Evolutionary conservation across 345 rosid species (phyloP).

Genomic region (Sonneratia caseolaris): DNA sequence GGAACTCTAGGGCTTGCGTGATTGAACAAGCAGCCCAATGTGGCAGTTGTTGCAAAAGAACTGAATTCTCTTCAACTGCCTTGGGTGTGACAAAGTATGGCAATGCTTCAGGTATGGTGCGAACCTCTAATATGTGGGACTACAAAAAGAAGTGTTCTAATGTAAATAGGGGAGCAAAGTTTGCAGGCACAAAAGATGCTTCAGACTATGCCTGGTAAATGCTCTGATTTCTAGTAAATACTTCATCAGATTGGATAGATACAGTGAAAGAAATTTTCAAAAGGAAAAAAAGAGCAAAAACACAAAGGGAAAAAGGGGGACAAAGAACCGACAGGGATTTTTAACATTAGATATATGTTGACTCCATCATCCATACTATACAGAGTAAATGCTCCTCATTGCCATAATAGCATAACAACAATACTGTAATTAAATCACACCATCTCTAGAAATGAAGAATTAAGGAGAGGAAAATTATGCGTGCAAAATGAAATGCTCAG

Average conservation of each 20-base stretch:
- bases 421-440: neutral
- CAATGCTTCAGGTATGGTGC: slow-evolving; percentile 87
- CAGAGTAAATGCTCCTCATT: too few relatives aligned
- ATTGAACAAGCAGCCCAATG: slow-evolving; percentile 99
- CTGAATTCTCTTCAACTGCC: slow-evolving; percentile 90
- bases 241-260: neutral
- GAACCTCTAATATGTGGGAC: slow-evolving; percentile 68
- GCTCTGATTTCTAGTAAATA: neutral
- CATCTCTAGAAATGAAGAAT: neutral
- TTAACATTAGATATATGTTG: neutral
- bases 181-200: neutral
- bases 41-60: slow-evolving; percentile 90
- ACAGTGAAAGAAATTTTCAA: neutral
- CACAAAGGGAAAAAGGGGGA: neutral
- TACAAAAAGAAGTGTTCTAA: slow-evolving; percentile 27
- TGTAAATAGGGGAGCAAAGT: neutral
- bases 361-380: neutral
- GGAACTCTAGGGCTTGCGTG: slow-evolving; percentile 92
- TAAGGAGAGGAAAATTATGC: neutral
- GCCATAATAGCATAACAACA: too few relatives aligned
- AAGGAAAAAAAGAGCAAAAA: neutral
- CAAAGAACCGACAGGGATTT: neutral
- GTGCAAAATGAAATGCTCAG: neutral
- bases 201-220: neutral
- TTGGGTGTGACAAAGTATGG: slow-evolving; percentile 93